Evolutionary conservation across 1,139 yeast species (phyloP).

Genomic region (Casaregolazyma suthepensis): DNA sequence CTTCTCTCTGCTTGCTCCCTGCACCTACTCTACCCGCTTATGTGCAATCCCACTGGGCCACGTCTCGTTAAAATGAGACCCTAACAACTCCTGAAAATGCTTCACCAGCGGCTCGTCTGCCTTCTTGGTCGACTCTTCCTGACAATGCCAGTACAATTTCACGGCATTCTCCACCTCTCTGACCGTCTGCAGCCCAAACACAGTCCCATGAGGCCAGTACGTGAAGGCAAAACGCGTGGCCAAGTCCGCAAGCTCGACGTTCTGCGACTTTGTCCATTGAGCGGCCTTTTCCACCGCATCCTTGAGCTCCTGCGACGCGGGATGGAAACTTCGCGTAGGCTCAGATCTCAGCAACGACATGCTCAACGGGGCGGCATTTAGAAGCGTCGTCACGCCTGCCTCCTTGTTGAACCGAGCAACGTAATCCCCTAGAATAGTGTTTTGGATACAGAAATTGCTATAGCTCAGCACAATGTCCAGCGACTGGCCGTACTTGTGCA

Average conservation of each 20-base stretch:
- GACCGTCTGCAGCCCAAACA: conserved; percentile 64
- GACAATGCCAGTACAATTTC: conserved; percentile 48
- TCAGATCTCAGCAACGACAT: conserved; percentile 77
- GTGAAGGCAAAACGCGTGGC: conserved; percentile 72
- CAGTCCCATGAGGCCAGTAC: conserved; percentile 60
- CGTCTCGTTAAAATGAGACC: conserved; percentile 52
- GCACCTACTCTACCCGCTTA: conserved; percentile 4
- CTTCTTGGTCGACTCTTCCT: conserved; percentile 32
- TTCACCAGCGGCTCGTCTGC: conserved; percentile 40
- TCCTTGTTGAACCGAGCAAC: conserved; percentile 45
- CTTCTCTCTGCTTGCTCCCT: neutral
- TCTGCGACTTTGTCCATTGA: conserved; percentile 34
- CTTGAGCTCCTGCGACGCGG: conserved; percentile 60
- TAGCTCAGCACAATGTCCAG: conserved; percentile 75
- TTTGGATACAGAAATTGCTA: conserved; percentile 79
- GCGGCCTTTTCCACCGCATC: conserved; percentile 52
- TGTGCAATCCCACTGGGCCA: conserved; percentile 67
- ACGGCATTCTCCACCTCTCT: conserved; percentile 61
- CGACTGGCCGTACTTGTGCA: conserved; percentile 37
- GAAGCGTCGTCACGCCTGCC: conserved; percentile 50
- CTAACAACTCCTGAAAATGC: conserved; percentile 43
- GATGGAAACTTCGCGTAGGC: conserved; percentile 72
- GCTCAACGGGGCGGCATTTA: conserved; percentile 80
- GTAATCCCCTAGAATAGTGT: conserved; percentile 48
- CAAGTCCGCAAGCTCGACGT: conserved; percentile 68